Conservation (phyloP, 2,329 filamentous ascomycete species). For the Lachnellula cervina region DNA sequence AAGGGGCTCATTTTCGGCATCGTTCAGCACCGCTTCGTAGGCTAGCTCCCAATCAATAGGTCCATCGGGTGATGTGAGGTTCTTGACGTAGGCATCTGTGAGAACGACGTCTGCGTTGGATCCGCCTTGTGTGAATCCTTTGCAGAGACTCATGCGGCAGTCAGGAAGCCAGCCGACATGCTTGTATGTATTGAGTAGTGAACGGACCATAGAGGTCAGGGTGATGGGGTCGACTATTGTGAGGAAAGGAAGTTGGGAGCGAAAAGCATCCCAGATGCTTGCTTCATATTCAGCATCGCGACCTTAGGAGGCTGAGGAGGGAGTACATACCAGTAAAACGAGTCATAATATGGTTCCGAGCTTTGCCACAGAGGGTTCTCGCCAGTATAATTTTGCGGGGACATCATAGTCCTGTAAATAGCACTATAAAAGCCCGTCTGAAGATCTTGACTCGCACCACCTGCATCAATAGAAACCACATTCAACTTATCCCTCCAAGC, state of each 20-base stretch:
- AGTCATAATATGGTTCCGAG: conserved; percentile 68
- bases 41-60: conserved; percentile 63
- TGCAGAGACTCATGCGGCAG: conserved; percentile 61
- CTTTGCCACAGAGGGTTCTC: conserved; percentile 66
- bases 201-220: conserved; percentile 62
- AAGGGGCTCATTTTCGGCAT: conserved; percentile 45
- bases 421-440: conserved; percentile 65
- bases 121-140: conserved; percentile 70
- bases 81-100: conserved; percentile 65
- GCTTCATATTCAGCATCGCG: background rate
- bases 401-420: conserved; percentile 65
- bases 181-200: conserved; percentile 67
- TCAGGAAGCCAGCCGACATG: conserved; percentile 47
- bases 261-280: conserved; percentile 69
- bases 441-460: conserved; percentile 48
- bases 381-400: conserved; percentile 67
- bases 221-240: conserved; percentile 62
- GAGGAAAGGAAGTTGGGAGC: conserved; percentile 64
- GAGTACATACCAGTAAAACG: conserved; percentile 50
- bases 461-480: conserved; percentile 48
- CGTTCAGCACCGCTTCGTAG: conserved; percentile 66
- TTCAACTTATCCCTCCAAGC: conserved; percentile 59
- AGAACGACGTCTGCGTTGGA: conserved; percentile 70
- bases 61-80: conserved; percentile 36
- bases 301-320: background rate